A percentile compares a stretch with the other conserved stretches of the same genome.
phyloP scores from a whole-genome alignment of 176 grass and related monocot genomes.

The Aegilops sharonensis region DNA sequence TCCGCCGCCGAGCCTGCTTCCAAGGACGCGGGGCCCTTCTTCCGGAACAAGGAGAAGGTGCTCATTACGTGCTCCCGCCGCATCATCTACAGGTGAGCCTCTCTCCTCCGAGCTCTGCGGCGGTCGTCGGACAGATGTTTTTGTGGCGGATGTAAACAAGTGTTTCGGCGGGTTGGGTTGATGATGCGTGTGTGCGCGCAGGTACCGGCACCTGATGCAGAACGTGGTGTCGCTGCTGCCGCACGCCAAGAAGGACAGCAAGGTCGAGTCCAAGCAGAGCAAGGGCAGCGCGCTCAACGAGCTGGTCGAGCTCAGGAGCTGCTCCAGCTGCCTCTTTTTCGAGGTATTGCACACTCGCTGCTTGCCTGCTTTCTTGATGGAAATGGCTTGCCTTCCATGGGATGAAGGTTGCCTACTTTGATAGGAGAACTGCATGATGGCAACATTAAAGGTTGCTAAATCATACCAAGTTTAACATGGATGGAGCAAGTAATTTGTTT shows the following conservation, averaged over 20 bases:
- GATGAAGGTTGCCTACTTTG: neutral
- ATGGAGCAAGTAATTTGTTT: neutral
- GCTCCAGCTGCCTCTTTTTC: slow-evolving; percentile 83
- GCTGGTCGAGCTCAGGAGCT: slow-evolving; percentile 82
- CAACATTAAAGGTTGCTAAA: neutral
- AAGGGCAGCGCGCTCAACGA: slow-evolving; percentile 80
- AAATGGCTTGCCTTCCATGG: neutral
- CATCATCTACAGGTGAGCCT: slow-evolving; percentile 64
- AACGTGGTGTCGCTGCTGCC: slow-evolving; percentile 74
- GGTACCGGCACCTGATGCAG: slow-evolving; percentile 89
- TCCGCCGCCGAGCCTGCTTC: slow-evolving; percentile 1
- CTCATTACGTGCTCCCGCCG: slow-evolving; percentile 85
- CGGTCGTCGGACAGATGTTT: neutral
- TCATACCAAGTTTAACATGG: neutral
- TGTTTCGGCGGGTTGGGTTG: neutral
- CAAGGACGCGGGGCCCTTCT: slow-evolving; percentile 10
- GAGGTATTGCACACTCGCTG: slow-evolving; percentile 41
- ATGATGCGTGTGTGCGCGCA: slow-evolving; percentile 8
- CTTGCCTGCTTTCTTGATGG: neutral
- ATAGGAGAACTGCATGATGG: neutral
- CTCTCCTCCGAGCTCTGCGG: neutral
- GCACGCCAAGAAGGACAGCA: slow-evolving; percentile 94
- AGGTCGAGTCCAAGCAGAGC: slow-evolving; percentile 89
- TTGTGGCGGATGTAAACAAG: neutral
- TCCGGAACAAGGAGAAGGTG: slow-evolving; percentile 93